Conservation (phyloP, 306 rosid genomes). For the Biancaea sappan region DNA sequence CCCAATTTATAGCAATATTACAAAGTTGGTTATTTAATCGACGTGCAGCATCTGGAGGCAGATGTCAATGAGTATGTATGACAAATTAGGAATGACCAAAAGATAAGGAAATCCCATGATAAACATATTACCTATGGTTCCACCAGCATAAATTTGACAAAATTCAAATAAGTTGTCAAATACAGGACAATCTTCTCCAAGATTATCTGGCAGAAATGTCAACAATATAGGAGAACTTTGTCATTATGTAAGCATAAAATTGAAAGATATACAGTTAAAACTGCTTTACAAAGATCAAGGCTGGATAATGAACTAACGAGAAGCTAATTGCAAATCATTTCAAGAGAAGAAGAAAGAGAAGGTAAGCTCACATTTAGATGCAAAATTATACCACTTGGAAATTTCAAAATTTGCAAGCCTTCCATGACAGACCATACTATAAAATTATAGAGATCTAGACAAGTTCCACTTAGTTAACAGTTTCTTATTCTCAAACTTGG, state of each 20-base stretch:
- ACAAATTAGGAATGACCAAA: conserved; percentile 26
- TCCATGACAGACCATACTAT: background rate
- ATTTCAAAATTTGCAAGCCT: conserved; percentile 5
- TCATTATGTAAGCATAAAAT: conserved; percentile 22
- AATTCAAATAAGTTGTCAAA: conserved; percentile 95
- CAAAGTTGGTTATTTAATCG: conserved; percentile 88
- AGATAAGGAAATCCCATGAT: background rate
- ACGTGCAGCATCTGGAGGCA: conserved; percentile 86
- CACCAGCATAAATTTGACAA: conserved; percentile 98
- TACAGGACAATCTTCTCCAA: conserved; percentile 98
- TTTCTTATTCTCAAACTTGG: conserved; percentile 21
- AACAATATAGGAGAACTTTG: conserved; percentile 16
- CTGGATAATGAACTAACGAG: background rate
- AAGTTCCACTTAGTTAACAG: background rate
- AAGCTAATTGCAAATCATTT: conserved; percentile 16
- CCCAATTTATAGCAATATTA: conserved; percentile 99
- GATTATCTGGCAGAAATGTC: conserved; percentile 72
- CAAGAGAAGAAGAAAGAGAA: background rate
- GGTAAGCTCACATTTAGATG: conserved; percentile 2
- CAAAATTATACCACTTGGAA: background rate
- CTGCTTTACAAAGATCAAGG: background rate
- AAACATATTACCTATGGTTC: conserved; percentile 77
- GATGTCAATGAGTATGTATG: conserved; percentile 25
- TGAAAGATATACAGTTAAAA: conserved; percentile 18
- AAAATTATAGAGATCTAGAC: background rate